Evolutionary conservation across 805 yeast genomes (phyloP).

Genomic region (Metschnikowia koreensis): DNA sequence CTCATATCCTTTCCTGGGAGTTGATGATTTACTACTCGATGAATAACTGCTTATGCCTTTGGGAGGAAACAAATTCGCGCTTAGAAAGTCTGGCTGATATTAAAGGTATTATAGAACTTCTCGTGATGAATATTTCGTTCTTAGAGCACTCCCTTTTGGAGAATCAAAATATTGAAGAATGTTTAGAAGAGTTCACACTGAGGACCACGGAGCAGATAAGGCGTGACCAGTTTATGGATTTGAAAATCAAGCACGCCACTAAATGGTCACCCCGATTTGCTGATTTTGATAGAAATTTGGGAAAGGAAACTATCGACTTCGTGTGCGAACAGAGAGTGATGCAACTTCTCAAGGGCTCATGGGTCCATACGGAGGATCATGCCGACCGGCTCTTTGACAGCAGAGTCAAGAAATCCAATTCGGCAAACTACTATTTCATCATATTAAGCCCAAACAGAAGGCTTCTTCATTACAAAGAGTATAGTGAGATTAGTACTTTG

Average conservation of each 20-base stretch:
- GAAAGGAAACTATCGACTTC: constrained; percentile 61
- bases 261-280: constrained; percentile 47
- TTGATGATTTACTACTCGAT: constrained; percentile 55
- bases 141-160: constrained; percentile 28
- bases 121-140: constrained; percentile 31
- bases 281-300: constrained; percentile 49
- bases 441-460: constrained; percentile 67
- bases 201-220: constrained; percentile 51
- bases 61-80: constrained; percentile 62
- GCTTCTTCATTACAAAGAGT: constrained; percentile 60
- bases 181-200: constrained; percentile 40
- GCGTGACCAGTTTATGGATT: constrained; percentile 47
- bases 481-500: constrained; percentile 41
- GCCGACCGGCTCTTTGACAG: constrained; percentile 29
- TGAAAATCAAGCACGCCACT: constrained; percentile 34
- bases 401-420: constrained; percentile 18
- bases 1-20: constrained; percentile 49
- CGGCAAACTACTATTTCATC: constrained; percentile 49
- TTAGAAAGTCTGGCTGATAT: constrained; percentile 46
- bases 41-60: constrained; percentile 55
- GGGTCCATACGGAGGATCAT: constrained; percentile 70
- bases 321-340: constrained; percentile 74
- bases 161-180: constrained; percentile 39
- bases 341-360: constrained; percentile 70
- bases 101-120: constrained; percentile 46